A percentile compares a stretch with the other conserved stretches of the same genome.
These are phyloP conservation scores for Penicillium mononematosum DNA, from an alignment of 495 filamentous ascomycete genomes.

Conservation along the genomic window DNA sequence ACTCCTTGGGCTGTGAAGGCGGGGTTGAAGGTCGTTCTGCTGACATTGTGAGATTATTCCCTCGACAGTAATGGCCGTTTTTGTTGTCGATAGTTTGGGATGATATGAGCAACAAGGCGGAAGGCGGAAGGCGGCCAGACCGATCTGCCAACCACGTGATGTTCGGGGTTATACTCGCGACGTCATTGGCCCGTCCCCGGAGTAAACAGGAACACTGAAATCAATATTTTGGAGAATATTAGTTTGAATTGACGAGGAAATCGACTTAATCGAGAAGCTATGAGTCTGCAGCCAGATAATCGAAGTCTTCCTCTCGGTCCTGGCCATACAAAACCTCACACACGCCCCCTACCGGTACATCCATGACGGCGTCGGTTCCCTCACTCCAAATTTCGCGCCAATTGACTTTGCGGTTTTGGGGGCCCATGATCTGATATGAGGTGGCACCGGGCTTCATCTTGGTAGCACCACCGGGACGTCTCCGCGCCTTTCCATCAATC, in stretches of 20 bases:
- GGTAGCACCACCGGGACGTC: constrained; percentile 45
- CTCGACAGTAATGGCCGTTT: neutral
- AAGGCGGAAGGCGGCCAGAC: constrained; percentile 10
- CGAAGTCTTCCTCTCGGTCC: constrained; percentile 39
- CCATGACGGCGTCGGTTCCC: constrained; percentile 96
- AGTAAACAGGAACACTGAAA: constrained; percentile 1
- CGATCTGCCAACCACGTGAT: constrained; percentile 7
- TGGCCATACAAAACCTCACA: constrained; percentile 73
- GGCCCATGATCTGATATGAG: constrained; percentile 48
- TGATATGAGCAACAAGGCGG: neutral
- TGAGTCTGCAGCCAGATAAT: constrained; percentile 7
- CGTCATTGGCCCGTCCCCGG: constrained; percentile 4
- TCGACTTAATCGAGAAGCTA: constrained; percentile 8
- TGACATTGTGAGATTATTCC: constrained; percentile 20
- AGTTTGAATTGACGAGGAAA: neutral
- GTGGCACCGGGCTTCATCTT: constrained; percentile 49
- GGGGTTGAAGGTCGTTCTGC: constrained; percentile 61
- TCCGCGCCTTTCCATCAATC: constrained; percentile 67
- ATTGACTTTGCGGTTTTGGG: constrained; percentile 51
- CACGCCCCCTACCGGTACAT: constrained; percentile 94
- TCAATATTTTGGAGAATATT: neutral
- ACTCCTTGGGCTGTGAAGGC: constrained; percentile 41
- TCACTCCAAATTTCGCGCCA: constrained; percentile 85
- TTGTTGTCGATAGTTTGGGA: neutral
- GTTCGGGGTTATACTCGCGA: neutral